Evolutionary conservation across 2,329 filamentous ascomycete species (phyloP), one percentile per base, ranked within the genome.

Genomic region (Aspergillus sp.): DNA sequence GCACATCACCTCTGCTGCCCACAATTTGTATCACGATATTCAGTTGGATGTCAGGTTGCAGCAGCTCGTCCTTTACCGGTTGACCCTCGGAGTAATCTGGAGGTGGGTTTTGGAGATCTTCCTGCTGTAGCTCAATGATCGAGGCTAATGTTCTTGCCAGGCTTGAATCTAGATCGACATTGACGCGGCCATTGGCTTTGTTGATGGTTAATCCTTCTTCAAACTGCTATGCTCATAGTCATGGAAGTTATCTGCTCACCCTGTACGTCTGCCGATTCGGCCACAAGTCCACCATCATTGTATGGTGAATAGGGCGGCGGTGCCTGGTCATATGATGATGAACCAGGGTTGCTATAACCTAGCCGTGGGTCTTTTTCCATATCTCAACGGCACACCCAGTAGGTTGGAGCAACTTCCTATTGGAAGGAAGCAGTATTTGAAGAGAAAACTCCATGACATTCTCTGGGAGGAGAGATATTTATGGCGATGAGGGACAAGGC

Each of bases 21-120:
- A 86, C 83, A 2, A 85, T 81, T 58, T 85, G 83, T 54, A 85
- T 83, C 4, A 84, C 82, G 47, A 85, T 80, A 57, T 84, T 85
- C 21, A 84, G 70, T n/a, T 68, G 64, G 19, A 71, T 51, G 15
- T 65, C 59, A 5, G 62, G 67, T 5, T 23, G 25, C 13, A 52
- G 17, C 10, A 55, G 30, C 42, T 57, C 23, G 8, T 44, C 51
- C 39, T 55, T 25, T 30, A 7, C 17, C 36, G 39, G 3, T 13
- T 21, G 23, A 13, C 13, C 27, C 13, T 21, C 25, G 10, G n/a
- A 13, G 50, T 68, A 70, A 2, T 60, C 61, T 3, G 70, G 69
- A 5, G 66, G 60, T 2, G 61, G 66, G n/a, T 57, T 55, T 19
- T 55, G 53, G 10, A 48, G 32, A 51, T 60, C 60, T 51, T 68